Base-by-base conservation (phyloP, 2,329 filamentous ascomycete species). In the Tolypocladium ophioglossoides region DNA sequence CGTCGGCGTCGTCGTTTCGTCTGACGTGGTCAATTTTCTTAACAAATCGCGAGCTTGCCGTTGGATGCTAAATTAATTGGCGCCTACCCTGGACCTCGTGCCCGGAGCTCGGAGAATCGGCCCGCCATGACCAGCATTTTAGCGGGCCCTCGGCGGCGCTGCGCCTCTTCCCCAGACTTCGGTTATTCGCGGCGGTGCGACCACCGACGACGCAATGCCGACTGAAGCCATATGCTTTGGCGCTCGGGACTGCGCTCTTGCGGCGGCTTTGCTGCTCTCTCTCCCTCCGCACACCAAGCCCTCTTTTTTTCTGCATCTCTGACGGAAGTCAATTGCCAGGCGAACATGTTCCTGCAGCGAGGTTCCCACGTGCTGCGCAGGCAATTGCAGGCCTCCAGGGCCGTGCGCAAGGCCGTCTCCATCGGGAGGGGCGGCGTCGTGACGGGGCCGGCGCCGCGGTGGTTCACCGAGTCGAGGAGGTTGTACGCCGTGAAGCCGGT, bases 401-500 rank as follows among this genome's bases (percentile, higher is more conserved):
- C 69, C 60, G 60, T 73, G 56, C 62, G 66, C 59, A 70, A 66
- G 56, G 64, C 70, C 61, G 63, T 66, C 52, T 61, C 66, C 57
- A 57, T 64, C 57, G 59, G 61, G 62, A 32, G 46, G 38, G 52
- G 27, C 49, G 63, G 60, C 53, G 57, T 57, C 56, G 61, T 64
- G 58, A 65, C 60, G 50, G 63, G 64, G 51, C 60, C 64, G 55
- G 58, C 67, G 53, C 61, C 68, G 32, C 73, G 76, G 61, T 73
- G 71, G 56, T 81, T 83, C 62, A 78, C 80, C 57, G 73, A 75
- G 46, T 77, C 78, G 20, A 70, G 71, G 59, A 69, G 66, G 18
- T 62, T 80, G 48, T 74, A 72, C 51, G 80, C 78, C 2, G 77
- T 94, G 49, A 92, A 92, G 72, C 89, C 89, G 1, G 91, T 94